Percentiles rank a stretch among this genome's conserved stretches.
Evolutionary conservation across 176 grass and related monocot genomes (phyloP).

Genomic region (Tillandsia leiboldiana): DNA sequence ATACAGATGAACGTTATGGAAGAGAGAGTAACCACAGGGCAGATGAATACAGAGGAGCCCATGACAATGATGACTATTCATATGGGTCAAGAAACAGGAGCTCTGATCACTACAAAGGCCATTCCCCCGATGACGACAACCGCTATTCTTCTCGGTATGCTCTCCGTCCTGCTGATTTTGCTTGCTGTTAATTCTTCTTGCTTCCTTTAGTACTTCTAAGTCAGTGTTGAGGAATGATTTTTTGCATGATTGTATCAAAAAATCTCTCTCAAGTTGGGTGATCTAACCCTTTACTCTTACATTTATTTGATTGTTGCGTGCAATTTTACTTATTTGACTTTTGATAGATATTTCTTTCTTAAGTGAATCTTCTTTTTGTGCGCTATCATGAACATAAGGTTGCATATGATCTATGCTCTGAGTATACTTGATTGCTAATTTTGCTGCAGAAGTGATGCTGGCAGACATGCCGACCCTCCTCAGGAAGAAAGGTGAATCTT

Average conservation of each 20-base stretch:
- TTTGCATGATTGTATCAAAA: too few relatives aligned
- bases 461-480: slow-evolving; percentile 46
- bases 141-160: slow-evolving; percentile 46
- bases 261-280: too few relatives aligned
- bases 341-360: background rate
- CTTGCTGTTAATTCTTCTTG: background rate
- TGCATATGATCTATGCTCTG: background rate
- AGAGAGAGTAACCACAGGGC: slow-evolving; percentile 48
- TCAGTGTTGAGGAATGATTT: too few relatives aligned
- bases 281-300: too few relatives aligned
- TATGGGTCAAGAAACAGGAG: slow-evolving; percentile 60
- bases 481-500: slow-evolving; percentile 65
- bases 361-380: background rate
- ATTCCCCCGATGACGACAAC: slow-evolving; percentile 68
- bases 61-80: slow-evolving; percentile 60
- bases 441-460: slow-evolving; percentile 47
- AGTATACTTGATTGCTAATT: slow-evolving; percentile 14
- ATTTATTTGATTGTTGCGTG: too few relatives aligned
- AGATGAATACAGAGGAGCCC: slow-evolving; percentile 59
- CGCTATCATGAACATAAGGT: background rate
- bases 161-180: background rate
- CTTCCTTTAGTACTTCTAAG: too few relatives aligned
- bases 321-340: too few relatives aligned
- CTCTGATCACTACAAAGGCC: slow-evolving; percentile 45
- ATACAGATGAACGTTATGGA: slow-evolving; percentile 59